Evolutionary conservation across 768 basidiomycete species (phyloP).

Genomic region (Boletus rubescentipes): DNA sequence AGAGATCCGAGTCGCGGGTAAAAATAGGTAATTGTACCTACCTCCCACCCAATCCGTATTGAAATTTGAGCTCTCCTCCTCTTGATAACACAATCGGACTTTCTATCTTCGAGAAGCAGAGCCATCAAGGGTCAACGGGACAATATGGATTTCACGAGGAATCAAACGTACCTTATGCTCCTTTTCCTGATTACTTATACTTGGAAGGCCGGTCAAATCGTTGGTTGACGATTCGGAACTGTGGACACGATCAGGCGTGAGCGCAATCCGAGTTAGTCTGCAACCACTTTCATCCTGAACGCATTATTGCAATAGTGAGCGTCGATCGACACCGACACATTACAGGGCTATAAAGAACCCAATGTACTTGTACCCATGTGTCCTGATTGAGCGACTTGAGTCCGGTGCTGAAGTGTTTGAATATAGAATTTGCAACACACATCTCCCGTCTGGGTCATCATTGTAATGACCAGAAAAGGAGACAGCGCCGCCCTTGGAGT

Average conservation of each 20-base stretch:
- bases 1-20: not conserved
- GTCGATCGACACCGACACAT: not conserved
- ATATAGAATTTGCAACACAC: too few species aligned
- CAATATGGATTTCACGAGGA: not conserved
- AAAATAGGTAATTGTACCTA: not conserved
- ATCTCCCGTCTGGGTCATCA: not conserved
- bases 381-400: too few species aligned
- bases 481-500: not conserved
- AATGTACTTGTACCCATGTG: not conserved
- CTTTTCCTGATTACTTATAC: not conserved
- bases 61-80: not conserved
- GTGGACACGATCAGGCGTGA: not conserved
- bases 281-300: not conserved
- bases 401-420: not conserved
- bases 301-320: not conserved
- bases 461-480: not conserved
- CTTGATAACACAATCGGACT: not conserved
- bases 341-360: not conserved
- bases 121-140: not conserved
- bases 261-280: not conserved
- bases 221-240: not conserved
- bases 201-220: not conserved
- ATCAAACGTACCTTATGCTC: not conserved
- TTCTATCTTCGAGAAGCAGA: not conserved
- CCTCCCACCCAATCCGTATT: not conserved